phyloP scores from a whole-genome alignment of 2,329 filamentous ascomycete genomes.

The Colletotrichum sp. region DNA sequence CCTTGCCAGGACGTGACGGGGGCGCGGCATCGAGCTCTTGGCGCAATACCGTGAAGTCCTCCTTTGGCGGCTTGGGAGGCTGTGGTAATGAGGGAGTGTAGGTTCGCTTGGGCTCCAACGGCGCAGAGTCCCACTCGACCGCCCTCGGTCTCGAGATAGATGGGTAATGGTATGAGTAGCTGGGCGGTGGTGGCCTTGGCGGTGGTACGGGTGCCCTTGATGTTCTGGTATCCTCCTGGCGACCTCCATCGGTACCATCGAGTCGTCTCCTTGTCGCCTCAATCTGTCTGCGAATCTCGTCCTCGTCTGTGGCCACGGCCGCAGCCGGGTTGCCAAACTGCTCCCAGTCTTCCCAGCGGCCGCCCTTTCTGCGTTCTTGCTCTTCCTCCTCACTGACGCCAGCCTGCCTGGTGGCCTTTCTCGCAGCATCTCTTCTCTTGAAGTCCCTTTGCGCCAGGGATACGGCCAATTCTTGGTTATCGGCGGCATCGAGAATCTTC shows the following conservation, averaged over 20 bases:
- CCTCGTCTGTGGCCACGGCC: conserved; percentile 48
- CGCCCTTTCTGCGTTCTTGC: conserved; percentile 53
- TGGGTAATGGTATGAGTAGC: conserved; percentile 58
- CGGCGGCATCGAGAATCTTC: conserved; percentile 70
- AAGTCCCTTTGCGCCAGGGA: conserved; percentile 78
- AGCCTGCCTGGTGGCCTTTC: conserved; percentile 61
- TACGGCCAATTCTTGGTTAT: conserved; percentile 78
- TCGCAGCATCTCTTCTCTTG: conserved; percentile 66
- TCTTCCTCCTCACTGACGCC: conserved; percentile 64
- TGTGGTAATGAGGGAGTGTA: conserved; percentile 27
- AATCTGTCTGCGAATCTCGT: conserved; percentile 56
- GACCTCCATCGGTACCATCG: conserved; percentile 37
- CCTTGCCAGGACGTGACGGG: conserved; percentile 9
- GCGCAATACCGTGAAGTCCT: conserved; percentile 15
- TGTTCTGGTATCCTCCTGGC: conserved; percentile 25
- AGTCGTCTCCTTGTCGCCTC: conserved; percentile 55
- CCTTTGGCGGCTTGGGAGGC: conserved; percentile 38
- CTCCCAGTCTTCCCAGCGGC: conserved; percentile 49
- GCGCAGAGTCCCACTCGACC: conserved; percentile 45
- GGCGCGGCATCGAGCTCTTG: conserved; percentile 14
- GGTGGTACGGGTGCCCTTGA: conserved; percentile 5
- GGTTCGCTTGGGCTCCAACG: conserved; percentile 16
- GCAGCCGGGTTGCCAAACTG: conserved; percentile 20
- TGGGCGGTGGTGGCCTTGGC: conserved; percentile 2
- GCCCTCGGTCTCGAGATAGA: conserved; percentile 58